Percentiles rank a stretch among this genome's conserved stretches.
Evolutionary conservation across 257 asterid species (phyloP).

Genomic region (Apocynum venetum): DNA sequence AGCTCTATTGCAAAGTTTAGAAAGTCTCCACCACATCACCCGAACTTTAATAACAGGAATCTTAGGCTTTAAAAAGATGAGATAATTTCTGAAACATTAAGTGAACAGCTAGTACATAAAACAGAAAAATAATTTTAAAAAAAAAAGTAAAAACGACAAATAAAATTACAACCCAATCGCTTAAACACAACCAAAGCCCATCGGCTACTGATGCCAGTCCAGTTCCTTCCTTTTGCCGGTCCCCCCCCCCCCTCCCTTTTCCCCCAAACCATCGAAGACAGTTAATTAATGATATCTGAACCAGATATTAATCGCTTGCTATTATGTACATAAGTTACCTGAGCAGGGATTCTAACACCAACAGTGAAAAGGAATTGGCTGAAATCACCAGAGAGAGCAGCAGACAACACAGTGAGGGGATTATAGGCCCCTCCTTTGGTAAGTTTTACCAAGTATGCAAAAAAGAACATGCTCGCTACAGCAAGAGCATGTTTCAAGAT

Average conservation of each 20-base stretch:
- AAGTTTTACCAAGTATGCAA: constrained; percentile 45
- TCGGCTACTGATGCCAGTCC: too few species aligned
- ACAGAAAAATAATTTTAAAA: too few species aligned
- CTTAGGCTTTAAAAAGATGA: neutral
- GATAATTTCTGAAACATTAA: neutral
- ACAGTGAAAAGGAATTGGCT: constrained; percentile 34
- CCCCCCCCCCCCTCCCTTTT: neutral
- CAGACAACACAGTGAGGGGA: constrained; percentile 65
- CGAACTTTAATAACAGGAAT: neutral
- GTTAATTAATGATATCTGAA: neutral
- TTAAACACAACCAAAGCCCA: neutral
- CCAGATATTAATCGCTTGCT: neutral
- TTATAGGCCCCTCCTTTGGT: constrained; percentile 73
- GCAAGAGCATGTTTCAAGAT: constrained; percentile 38
- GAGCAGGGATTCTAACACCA: constrained; percentile 50
- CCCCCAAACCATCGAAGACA: neutral
- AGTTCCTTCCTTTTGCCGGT: too few species aligned
- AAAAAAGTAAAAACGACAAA: neutral
- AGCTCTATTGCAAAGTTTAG: neutral
- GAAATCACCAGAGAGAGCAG: constrained; percentile 67
- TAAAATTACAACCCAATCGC: neutral
- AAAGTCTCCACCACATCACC: neutral
- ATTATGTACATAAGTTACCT: constrained; percentile 21
- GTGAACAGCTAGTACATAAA: too few species aligned
- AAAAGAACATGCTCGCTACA: constrained; percentile 54